Percentiles rank a stretch among this genome's conserved stretches.
Conservation (phyloP, 768 basidiomycete genomes). For the Kwoniella pini region DNA sequence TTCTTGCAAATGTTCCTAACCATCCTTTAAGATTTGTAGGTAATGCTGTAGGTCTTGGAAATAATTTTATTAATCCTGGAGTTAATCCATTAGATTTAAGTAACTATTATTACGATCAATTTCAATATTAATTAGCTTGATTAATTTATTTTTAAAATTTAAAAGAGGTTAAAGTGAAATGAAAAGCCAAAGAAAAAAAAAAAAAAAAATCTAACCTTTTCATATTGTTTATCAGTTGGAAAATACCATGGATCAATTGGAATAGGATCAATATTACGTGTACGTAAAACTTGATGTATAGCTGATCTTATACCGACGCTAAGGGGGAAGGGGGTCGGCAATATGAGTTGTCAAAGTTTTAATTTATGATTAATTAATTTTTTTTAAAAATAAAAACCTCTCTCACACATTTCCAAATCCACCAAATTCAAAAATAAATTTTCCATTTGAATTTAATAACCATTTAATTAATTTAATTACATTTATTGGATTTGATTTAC, state of each 20-base stretch:
- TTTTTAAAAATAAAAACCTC: not conserved
- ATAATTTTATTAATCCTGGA: constrained; percentile 27
- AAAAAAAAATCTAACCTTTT: constrained; percentile 55
- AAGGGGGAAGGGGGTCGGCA: no score
- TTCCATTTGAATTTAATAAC: constrained; percentile 68
- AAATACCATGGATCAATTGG: constrained; percentile 81
- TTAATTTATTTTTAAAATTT: constrained; percentile 46
- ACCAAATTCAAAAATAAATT: constrained; percentile 75
- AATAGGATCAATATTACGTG: constrained; percentile 63
- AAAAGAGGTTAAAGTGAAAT: no score
- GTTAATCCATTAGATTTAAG: not conserved
- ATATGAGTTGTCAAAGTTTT: no score
- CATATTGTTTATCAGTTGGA: constrained; percentile 70
- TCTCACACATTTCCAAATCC: constrained; percentile 70
- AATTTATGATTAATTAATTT: not conserved
- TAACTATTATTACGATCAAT: not conserved
- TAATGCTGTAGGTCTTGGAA: constrained; percentile 54
- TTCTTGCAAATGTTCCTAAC: constrained; percentile 67
- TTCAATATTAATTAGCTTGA: constrained; percentile 33
- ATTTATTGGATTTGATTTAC: constrained; percentile 68
- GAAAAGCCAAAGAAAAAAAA: no score
- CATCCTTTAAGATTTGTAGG: constrained; percentile 60
- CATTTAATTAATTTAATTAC: constrained; percentile 66
- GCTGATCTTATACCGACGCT: constrained; percentile 62
- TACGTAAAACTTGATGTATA: constrained; percentile 61